These are phyloP conservation scores for Mucor ambiguus DNA, from an alignment of 371 early-diverging fungal genomes.

Conservation along the genomic window DNA sequence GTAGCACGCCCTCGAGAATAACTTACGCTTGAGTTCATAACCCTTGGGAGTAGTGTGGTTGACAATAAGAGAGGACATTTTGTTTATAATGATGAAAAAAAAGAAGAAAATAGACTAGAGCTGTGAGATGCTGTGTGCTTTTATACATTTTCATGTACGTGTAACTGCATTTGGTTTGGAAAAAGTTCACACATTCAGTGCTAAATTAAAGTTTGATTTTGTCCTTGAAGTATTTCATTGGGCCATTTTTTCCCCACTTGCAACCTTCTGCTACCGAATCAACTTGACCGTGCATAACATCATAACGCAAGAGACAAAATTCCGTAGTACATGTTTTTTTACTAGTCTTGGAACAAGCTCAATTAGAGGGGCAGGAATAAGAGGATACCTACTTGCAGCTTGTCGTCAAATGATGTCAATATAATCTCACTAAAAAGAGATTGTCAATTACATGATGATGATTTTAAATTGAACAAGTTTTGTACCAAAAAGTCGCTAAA, in stretches of 20 bases:
- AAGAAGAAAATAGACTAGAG: background rate
- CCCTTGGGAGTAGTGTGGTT: slow-evolving; percentile 40
- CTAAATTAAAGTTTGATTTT: background rate
- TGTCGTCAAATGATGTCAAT: background rate
- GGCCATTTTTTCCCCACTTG: background rate
- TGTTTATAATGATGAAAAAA: background rate
- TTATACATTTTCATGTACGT: slow-evolving; percentile 1
- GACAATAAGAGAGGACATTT: slow-evolving; percentile 9
- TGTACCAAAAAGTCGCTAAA: slow-evolving; percentile 3
- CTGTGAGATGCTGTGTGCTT: background rate
- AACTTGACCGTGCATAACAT: background rate
- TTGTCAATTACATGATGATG: background rate
- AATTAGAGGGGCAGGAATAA: background rate
- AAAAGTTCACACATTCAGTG: slow-evolving; percentile 3
- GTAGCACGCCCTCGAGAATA: too few relatives aligned
- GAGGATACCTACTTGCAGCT: background rate
- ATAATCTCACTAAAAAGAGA: background rate
- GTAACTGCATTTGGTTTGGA: slow-evolving; percentile 1
- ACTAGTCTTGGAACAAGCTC: background rate
- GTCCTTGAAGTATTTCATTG: background rate
- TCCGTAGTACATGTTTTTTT: background rate
- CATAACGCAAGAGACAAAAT: background rate
- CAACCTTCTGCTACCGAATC: background rate
- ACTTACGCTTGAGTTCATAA: slow-evolving; percentile 43
- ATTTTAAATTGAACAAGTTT: background rate